Evolutionary conservation across 208 protist genomes (phyloP).

Genomic region (Trypanosoma brucei): DNA sequence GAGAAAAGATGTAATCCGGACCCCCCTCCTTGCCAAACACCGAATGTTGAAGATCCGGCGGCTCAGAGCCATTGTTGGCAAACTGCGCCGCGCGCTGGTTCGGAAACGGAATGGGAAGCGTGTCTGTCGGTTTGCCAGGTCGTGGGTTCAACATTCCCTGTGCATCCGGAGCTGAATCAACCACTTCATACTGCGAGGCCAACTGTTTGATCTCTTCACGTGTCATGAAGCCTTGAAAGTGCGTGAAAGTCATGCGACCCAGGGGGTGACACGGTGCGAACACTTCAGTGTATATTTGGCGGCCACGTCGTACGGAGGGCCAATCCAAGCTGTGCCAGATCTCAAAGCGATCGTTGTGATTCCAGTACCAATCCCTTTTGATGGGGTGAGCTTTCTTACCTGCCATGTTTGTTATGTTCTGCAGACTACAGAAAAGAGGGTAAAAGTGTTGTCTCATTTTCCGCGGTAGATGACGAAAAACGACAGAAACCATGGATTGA

Average conservation of each 20-base stretch:
- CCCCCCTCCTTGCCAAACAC: constrained; percentile 93
- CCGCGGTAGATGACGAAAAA: not conserved
- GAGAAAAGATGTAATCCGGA: constrained; percentile 97
- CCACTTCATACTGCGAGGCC: constrained; percentile 89
- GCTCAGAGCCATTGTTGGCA: constrained; percentile 96
- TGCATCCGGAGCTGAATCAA: constrained; percentile 94
- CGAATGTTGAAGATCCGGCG: constrained; percentile 97
- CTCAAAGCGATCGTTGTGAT: constrained; percentile 84
- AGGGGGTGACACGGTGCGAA: constrained; percentile 97
- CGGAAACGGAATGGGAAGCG: constrained; percentile 93
- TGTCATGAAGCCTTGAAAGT: constrained; percentile 96
- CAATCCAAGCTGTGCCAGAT: constrained; percentile 90
- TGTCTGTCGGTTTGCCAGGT: constrained; percentile 96
- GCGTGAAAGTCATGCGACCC: constrained; percentile 94
- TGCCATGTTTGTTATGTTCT: constrained; percentile 44
- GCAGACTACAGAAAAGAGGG: constrained; percentile 10
- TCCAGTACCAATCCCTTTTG: constrained; percentile 88
- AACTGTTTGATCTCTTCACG: constrained; percentile 95
- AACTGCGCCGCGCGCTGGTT: constrained; percentile 96
- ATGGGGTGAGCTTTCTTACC: constrained; percentile 85
- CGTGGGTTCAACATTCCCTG: constrained; percentile 95
- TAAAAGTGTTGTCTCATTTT: not conserved
- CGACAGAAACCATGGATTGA: too few relatives aligned
- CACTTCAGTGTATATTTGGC: constrained; percentile 97
- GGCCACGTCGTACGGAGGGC: constrained; percentile 93